phyloP scores from a whole-genome alignment of 441 rosid genomes.

The Corymbia citriodora region DNA sequence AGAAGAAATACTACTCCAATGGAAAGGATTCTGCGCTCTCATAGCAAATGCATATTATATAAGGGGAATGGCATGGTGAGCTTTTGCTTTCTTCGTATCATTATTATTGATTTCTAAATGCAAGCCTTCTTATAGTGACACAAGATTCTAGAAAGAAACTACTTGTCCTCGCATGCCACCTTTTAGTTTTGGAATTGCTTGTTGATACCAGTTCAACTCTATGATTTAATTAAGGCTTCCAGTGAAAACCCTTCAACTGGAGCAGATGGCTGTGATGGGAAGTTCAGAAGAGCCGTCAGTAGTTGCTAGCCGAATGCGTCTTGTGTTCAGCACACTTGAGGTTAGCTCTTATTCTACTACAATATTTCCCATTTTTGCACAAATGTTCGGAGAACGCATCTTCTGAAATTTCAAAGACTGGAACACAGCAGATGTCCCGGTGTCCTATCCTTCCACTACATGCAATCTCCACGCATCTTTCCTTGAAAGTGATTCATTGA shows the following conservation, averaged over 20 bases:
- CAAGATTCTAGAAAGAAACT: neutral
- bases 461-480: neutral
- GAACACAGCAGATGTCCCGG: neutral
- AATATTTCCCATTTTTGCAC: neutral
- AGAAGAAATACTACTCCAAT: conserved; percentile 41
- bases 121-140: neutral
- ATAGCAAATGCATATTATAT: conserved; percentile 84
- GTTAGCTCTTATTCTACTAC: conserved; percentile 15
- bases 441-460: neutral
- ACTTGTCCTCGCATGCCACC: neutral
- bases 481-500: neutral
- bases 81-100: neutral
- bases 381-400: neutral
- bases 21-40: conserved; percentile 91
- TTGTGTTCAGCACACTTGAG: conserved; percentile 91
- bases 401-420: neutral
- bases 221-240: conserved; percentile 57
- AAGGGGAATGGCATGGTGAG: conserved; percentile 94
- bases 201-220: neutral
- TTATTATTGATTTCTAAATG: neutral
- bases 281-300: conserved; percentile 78
- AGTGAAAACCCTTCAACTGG: conserved; percentile 88
- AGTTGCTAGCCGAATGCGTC: conserved; percentile 85
- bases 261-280: conserved; percentile 87
- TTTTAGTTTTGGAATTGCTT: neutral